Conservation (phyloP, 495 filamentous ascomycete species). For the Lasiosphaeria hispida region DNA sequence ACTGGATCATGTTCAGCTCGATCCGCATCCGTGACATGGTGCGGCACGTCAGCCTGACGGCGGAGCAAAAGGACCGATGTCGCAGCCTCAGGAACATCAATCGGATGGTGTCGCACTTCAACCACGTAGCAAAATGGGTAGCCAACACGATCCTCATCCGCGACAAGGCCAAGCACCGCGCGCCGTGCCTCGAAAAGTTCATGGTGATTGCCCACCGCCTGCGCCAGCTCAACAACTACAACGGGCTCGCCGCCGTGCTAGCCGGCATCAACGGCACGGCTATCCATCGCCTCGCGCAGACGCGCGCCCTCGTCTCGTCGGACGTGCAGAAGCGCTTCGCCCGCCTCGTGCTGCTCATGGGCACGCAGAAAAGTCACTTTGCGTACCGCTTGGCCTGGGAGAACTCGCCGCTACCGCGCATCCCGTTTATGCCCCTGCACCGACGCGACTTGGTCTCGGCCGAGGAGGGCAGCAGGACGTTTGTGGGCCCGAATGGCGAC, state of each 20-base stretch:
- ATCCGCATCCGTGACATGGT: constrained; percentile 93
- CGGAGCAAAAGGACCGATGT: constrained; percentile 70
- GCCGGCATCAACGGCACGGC: constrained; percentile 88
- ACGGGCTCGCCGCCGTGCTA: constrained; percentile 86
- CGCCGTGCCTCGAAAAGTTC: constrained; percentile 85
- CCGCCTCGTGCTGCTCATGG: constrained; percentile 87
- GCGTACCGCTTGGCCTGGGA: constrained; percentile 96
- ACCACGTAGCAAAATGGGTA: constrained; percentile 89
- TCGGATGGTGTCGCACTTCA: constrained; percentile 93
- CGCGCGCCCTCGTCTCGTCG: constrained; percentile 69
- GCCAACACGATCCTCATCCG: constrained; percentile 87
- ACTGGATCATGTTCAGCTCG: constrained; percentile 96
- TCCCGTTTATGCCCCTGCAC: constrained; percentile 93
- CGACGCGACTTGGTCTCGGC: constrained; percentile 85
- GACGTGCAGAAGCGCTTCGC: constrained; percentile 77
- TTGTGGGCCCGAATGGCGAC: constrained; percentile 68
- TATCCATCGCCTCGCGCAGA: constrained; percentile 81
- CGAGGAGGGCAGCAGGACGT: constrained; percentile 88
- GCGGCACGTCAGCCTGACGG: constrained; percentile 76
- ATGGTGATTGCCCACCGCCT: constrained; percentile 84
- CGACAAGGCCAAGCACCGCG: constrained; percentile 94
- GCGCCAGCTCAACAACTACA: constrained; percentile 94
- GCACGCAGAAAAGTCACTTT: constrained; percentile 83
- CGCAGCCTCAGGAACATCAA: constrained; percentile 82
- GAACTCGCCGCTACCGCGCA: constrained; percentile 83